Percentiles rank a stretch among this genome's conserved stretches.
Conservation (phyloP, 305 asterid genomes). For the Salvia sclarea region DNA sequence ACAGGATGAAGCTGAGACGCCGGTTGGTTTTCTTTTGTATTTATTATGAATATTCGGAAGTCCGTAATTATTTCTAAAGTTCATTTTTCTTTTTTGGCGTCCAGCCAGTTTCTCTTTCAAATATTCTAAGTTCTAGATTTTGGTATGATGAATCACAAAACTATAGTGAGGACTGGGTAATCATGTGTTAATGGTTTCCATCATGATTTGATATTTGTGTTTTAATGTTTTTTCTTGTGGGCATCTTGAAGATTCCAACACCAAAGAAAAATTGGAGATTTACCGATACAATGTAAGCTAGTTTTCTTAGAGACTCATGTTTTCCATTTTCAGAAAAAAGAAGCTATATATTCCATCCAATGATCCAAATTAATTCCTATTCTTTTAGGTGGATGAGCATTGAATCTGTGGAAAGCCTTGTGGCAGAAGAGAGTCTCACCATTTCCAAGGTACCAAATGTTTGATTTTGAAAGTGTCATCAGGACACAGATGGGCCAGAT, state of each 20-base stretch:
- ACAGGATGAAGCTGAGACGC: constrained; percentile 49
- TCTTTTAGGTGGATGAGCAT: constrained; percentile 82
- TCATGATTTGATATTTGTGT: constrained; percentile 24
- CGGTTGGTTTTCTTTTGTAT: constrained; percentile 52
- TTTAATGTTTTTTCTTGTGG: constrained; percentile 32
- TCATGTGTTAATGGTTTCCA: not conserved
- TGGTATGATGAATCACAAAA: not conserved
- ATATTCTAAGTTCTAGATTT: constrained; percentile 7
- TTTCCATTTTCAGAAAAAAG: constrained; percentile 21
- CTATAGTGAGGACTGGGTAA: not conserved
- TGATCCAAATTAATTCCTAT: constrained; percentile 27
- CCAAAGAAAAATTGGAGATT: constrained; percentile 60
- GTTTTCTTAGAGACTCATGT: constrained; percentile 23
- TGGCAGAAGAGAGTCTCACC: constrained; percentile 37
- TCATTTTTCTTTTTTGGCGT: constrained; percentile 17
- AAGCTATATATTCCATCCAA: constrained; percentile 30
- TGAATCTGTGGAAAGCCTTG: constrained; percentile 48
- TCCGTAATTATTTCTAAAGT: constrained; percentile 18
- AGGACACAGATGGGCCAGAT: not conserved
- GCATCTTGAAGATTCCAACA: constrained; percentile 46
- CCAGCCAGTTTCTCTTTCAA: constrained; percentile 27
- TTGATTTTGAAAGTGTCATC: constrained; percentile 14
- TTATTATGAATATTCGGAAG: constrained; percentile 20
- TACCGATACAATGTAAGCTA: constrained; percentile 65
- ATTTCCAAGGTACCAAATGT: constrained; percentile 59